Conservation (phyloP, 257 asterid genomes). For the Dorcoceras hygrometricum region DNA sequence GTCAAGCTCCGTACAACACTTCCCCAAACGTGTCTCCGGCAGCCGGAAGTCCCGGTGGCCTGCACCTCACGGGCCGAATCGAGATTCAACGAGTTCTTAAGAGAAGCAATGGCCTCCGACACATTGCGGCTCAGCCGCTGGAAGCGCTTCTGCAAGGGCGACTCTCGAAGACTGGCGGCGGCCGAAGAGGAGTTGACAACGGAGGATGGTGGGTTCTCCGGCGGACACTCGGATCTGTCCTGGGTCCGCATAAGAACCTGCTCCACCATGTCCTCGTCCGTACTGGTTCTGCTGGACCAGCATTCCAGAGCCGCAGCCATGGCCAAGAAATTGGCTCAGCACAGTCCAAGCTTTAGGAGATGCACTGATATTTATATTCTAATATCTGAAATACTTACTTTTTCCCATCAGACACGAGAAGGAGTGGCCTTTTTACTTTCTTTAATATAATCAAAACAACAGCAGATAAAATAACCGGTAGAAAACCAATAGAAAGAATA, state of each 20-base stretch:
- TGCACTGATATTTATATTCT: not conserved
- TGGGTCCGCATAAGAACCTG: constrained; percentile 81
- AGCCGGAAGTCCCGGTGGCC: constrained; percentile 36
- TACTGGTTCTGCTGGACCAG: constrained; percentile 89
- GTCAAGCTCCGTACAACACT: constrained; percentile 84
- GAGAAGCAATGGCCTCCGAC: constrained; percentile 88
- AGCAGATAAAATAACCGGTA: too few species aligned
- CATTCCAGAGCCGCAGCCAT: constrained; percentile 97
- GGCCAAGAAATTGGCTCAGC: constrained; percentile 13
- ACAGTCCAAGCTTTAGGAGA: not conserved
- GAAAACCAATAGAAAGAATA: too few species aligned
- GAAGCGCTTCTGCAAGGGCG: constrained; percentile 74
- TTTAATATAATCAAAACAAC: too few species aligned
- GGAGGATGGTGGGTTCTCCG: constrained; percentile 36
- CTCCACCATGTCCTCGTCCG: constrained; percentile 92
- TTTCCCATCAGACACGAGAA: not conserved
- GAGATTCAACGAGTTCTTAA: constrained; percentile 72
- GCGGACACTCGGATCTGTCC: constrained; percentile 77
- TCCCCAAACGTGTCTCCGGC: constrained; percentile 86
- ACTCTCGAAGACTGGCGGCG: constrained; percentile 47
- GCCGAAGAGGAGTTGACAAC: constrained; percentile 28
- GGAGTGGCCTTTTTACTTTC: not conserved
- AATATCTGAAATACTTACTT: not conserved
- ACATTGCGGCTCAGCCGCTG: constrained; percentile 84
- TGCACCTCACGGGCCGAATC: constrained; percentile 69